These are phyloP conservation scores for Fraxinus excelsior DNA, from an alignment of 257 asterid genomes.

Conservation along the genomic window DNA sequence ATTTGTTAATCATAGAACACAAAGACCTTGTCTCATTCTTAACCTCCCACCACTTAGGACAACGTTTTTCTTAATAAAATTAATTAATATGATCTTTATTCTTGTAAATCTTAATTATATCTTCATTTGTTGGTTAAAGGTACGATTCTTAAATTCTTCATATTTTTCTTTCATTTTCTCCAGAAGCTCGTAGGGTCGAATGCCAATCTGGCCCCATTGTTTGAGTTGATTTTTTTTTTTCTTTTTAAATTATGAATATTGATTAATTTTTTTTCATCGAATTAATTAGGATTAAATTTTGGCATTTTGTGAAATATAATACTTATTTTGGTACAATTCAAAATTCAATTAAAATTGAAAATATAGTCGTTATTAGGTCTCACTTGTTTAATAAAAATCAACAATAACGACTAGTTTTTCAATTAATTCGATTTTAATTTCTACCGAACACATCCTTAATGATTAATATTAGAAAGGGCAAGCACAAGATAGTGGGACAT, in stretches of 20 bases:
- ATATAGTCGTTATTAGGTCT: no score
- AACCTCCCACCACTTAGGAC: constrained; percentile 29
- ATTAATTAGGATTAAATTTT: not conserved
- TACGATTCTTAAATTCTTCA: no score
- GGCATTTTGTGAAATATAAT: constrained; percentile 12
- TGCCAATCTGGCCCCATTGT: no score
- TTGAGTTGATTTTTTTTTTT: no score
- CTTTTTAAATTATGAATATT: not conserved
- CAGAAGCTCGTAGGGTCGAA: not conserved
- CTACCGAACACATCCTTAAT: no score
- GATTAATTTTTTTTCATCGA: constrained; percentile 24
- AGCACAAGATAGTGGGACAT: constrained; percentile 33
- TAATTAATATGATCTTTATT: constrained; percentile 20
- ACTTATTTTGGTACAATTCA: no score
- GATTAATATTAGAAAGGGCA: constrained; percentile 18
- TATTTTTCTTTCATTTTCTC: no score
- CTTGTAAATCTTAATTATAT: constrained; percentile 6
- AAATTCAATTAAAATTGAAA: no score
- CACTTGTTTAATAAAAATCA: no score
- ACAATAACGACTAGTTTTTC: no score
- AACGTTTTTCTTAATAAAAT: constrained; percentile 13
- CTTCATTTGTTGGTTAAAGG: not conserved
- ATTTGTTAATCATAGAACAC: constrained; percentile 29
- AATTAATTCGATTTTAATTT: no score
- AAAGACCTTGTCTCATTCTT: constrained; percentile 10